Base-by-base conservation (phyloP, 345 rosid genomes). In the Durio zibethinus region DNA sequence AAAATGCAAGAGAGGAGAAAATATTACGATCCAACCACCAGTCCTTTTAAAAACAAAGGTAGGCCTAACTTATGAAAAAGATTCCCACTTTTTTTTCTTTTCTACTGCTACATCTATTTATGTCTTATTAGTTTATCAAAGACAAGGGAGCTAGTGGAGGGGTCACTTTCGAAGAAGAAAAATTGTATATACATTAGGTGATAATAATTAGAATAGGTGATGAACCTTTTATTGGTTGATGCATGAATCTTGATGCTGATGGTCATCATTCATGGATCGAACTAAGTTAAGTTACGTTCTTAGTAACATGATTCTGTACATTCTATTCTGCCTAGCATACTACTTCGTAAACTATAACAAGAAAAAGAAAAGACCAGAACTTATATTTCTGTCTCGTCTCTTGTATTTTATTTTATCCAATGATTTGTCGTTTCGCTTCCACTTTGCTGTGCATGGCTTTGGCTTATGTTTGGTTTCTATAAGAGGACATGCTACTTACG, bases 1-100 rank as follows among this genome's bases (percentile, higher is more conserved):
- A n/a, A 78, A 53, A 57, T 75, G 71, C 43, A 66, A 75, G 57
- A 8, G 31, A 33, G n/a, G 59, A n/a, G n/a, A 63, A 61, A 65
- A 57, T 45, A 67, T 75, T 79, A 82, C 80, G 88, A 87, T 85
- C 77, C 87, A 82, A 86, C 90, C 60, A 84, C 87, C 83, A 67
- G 77, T 75, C 85, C 87, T 83, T n/a, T n/a, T n/a, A n/a, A n/a
- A n/a, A n/a, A n/a, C n/a, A n/a, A 63, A 74, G 65, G 45, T 47
- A 54, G 5, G 12, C 64, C 36, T 47, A 78, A 74, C 81, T 18
- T 36, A 15, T 61, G 62, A 56, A 76, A 59, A 72, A 77, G 82
- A 83, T 80, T 81, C 86, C 85, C 15, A 75, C 70, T 62, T 63
- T 80, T 53, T n/a, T n/a, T n/a, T n/a, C n/a, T n/a, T n/a, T 20